Base-by-base conservation (phyloP, 345 rosid genomes). In the Populus tremula region DNA sequence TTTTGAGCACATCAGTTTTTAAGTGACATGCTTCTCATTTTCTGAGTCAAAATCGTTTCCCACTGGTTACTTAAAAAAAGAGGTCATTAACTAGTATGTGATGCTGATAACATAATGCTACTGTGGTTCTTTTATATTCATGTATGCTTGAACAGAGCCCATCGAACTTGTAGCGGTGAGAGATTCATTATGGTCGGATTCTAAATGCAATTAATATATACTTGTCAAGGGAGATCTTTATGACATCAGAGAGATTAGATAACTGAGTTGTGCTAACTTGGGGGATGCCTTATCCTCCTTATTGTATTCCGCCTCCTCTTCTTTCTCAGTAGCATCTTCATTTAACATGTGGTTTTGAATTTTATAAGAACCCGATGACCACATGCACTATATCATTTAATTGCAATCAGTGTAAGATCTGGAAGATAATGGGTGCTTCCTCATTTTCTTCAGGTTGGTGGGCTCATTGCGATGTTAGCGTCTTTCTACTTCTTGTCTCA, bases 401-500 rank as follows among this genome's bases (percentile, higher is more conserved):
- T 47, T 47, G 18, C 53, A 10, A 2, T 47, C 53, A 47, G 53
- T 47, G 17, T 14, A 47, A 47, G 53, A 47, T 23, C 6, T 62
- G 5, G 67, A 64, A 64, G 35, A 47, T 67, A 31, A 11, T 61
- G 59, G 47, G 65, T 69, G 56, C 71, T 73, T 77, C 53, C 75
- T 67, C 25, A 69, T 82, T 69, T 72, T 72, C 76, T 82, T 73
- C 87, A 96, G 99, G 90, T 89, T 35, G 98, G 98, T 70, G 99
- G 97, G 86, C 94, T 96, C 78, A 75, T 89, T 76, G 95, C 98
- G 21, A 92, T 93, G 97, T 70, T 92, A 86, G 92, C 85, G 65
- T 89, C 98, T 78, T 91, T 92, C 80, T 91, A 92, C 86, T 85
- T 92, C 81, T 87, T 96, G 85, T 93, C 99, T 71, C 91, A 92